Conservation (phyloP, 371 early-diverging fungal genomes). For the Saksenaea vasiformis region DNA sequence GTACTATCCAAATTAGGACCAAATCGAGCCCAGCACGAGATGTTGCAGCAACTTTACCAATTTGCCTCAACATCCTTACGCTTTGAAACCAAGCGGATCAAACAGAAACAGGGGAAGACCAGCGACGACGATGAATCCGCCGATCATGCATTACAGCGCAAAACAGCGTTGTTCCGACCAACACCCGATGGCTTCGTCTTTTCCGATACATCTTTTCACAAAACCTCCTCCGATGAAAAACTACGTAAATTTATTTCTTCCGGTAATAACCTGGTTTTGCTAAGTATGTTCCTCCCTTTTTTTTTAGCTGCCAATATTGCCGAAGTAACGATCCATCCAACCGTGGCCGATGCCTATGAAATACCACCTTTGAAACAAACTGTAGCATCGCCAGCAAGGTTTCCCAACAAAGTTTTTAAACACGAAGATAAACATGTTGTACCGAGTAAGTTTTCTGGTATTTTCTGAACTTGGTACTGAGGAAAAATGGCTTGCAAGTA, state of each 20-base stretch:
- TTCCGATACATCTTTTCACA: conserved; percentile 24
- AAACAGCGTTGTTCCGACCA: conserved; percentile 40
- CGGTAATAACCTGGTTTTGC: background rate
- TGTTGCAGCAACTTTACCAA: conserved; percentile 6
- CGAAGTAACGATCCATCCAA: conserved; percentile 39
- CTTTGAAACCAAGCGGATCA: conserved; percentile 15
- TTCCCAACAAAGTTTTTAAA: conserved; percentile 21
- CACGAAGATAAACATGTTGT: conserved; percentile 44
- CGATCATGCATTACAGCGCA: background rate
- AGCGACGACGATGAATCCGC: background rate
- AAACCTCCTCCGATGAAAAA: conserved; percentile 4
- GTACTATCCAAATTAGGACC: conserved; percentile 7
- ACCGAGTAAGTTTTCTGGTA: conserved; percentile 25
- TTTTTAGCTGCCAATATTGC: conserved; percentile 30
- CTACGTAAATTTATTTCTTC: conserved; percentile 26
- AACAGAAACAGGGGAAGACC: background rate
- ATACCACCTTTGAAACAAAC: conserved; percentile 30
- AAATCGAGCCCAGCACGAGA: conserved; percentile 1
- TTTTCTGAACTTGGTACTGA: background rate
- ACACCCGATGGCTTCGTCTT: conserved; percentile 48
- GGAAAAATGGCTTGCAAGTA: conserved; percentile 24
- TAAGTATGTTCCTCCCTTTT: background rate
- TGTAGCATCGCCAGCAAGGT: conserved; percentile 37
- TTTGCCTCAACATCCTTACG: conserved; percentile 11
- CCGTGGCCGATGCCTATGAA: conserved; percentile 16